These are phyloP conservation scores for Batkoa obscura DNA, from an alignment of 371 early-diverging fungal genomes.

Conservation along the genomic window DNA sequence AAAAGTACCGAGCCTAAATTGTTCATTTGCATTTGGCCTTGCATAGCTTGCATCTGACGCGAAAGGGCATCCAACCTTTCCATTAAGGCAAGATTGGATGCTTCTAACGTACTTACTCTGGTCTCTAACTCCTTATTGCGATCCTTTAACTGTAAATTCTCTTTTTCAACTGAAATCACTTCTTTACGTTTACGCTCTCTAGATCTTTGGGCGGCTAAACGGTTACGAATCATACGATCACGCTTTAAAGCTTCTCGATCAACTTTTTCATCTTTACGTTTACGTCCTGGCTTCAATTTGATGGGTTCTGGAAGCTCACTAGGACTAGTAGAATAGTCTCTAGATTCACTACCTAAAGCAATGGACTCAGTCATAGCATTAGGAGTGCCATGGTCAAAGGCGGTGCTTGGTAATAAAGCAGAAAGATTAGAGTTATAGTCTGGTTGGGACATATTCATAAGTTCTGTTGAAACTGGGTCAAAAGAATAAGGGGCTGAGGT, in stretches of 20 bases:
- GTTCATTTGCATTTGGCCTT: constrained; percentile 15
- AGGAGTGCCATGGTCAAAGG: too few species aligned
- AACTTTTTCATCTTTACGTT: constrained; percentile 18
- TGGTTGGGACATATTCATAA: too few species aligned
- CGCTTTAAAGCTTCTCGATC: constrained; percentile 29
- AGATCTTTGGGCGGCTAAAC: constrained; percentile 75
- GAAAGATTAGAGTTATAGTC: too few species aligned
- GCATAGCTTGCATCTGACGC: constrained; percentile 26
- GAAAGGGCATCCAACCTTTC: constrained; percentile 33
- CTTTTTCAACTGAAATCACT: constrained; percentile 44
- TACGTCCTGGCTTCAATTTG: constrained; percentile 8
- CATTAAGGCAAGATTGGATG: constrained; percentile 27
- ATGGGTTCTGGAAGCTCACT: neutral
- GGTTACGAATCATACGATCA: constrained; percentile 56
- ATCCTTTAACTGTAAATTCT: constrained; percentile 34
- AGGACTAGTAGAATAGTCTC: neutral
- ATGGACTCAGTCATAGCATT: too few species aligned
- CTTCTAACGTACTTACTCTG: constrained; percentile 40
- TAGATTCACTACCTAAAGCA: too few species aligned
- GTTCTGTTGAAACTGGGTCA: too few species aligned
- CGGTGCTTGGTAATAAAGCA: too few species aligned
- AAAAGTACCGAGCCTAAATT: neutral
- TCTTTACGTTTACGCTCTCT: constrained; percentile 72
- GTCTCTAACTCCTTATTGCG: constrained; percentile 38
- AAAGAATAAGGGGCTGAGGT: too few species aligned